A percentile compares a stretch with the other conserved stretches of the same genome.
phyloP scores from a whole-genome alignment of 345 rosid species.

The Schrenkiella parvula region DNA sequence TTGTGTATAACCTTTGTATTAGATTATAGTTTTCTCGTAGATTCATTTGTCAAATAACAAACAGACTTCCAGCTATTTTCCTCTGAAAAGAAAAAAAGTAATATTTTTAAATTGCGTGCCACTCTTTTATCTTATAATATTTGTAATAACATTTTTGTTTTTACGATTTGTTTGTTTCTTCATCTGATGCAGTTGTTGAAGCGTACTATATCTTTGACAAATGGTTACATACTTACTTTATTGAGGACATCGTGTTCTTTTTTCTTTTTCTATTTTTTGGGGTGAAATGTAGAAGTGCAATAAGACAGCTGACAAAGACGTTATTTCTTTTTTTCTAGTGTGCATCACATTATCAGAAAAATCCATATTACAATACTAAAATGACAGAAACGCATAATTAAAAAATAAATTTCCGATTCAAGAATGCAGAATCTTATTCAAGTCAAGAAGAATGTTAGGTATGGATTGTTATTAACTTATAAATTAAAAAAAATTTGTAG shows the following conservation, averaged over 20 bases:
- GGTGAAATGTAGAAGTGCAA: neutral
- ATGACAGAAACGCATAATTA: neutral
- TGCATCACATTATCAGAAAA: neutral
- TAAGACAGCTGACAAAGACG: neutral
- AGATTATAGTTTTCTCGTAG: slow-evolving; percentile 22
- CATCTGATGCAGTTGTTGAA: neutral
- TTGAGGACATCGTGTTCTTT: neutral
- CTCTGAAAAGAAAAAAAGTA: neutral
- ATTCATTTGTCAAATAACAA: slow-evolving; percentile 25
- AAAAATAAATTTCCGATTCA: no score
- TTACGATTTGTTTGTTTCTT: neutral
- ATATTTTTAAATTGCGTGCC: slow-evolving; percentile 1
- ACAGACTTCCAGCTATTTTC: slow-evolving; percentile 12
- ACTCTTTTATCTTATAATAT: neutral
- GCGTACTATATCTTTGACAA: neutral
- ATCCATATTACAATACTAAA: neutral
- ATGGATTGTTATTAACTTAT: neutral
- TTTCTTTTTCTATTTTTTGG: neutral
- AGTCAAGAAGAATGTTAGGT: neutral
- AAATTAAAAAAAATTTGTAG: neutral
- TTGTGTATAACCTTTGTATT: slow-evolving; percentile 34
- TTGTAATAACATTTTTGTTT: neutral
- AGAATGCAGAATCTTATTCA: neutral
- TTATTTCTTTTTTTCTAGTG: no score
- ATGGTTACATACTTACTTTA: neutral